Conservation (phyloP, 768 basidiomycete genomes). For the Boletellus ananiceps region DNA sequence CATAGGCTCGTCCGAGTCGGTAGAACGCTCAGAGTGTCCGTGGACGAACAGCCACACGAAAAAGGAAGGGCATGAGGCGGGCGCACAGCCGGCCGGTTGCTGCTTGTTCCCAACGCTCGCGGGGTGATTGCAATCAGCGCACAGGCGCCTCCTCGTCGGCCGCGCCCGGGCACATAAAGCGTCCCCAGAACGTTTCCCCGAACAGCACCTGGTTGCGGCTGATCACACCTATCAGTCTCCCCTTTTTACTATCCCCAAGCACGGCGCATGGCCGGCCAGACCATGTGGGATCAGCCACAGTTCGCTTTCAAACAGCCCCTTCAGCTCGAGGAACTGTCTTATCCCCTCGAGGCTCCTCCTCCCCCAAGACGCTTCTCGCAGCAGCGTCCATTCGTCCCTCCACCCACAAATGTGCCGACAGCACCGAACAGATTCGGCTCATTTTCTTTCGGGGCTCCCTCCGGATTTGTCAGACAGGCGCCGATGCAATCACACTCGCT, state of each 20-base stretch:
- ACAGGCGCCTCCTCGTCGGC: no score
- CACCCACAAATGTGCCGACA: not conserved
- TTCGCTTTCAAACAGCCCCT: constrained; percentile 15
- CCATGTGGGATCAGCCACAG: constrained; percentile 17
- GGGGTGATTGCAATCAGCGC: no score
- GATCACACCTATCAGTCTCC: no score
- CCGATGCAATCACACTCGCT: constrained; percentile 13
- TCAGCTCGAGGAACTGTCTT: constrained; percentile 28
- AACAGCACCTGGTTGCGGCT: constrained; percentile 3
- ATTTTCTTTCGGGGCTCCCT: constrained; percentile 11
- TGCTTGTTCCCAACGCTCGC: no score
- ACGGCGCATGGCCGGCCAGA: constrained; percentile 6
- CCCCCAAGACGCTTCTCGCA: constrained; percentile 7
- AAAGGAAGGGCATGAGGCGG: no score
- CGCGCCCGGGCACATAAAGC: not conserved
- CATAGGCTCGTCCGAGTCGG: no score
- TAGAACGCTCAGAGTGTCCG: no score
- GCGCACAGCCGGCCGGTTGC: no score
- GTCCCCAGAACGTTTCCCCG: not conserved
- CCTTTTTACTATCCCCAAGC: not conserved
- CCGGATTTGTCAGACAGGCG: constrained; percentile 9
- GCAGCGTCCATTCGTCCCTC: constrained; percentile 7
- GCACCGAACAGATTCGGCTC: constrained; percentile 7
- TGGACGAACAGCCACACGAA: no score
- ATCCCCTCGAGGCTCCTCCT: constrained; percentile 13